These are phyloP conservation scores for Melaleuca alternifolia DNA, from an alignment of 345 rosid species.

Conservation along the genomic window DNA sequence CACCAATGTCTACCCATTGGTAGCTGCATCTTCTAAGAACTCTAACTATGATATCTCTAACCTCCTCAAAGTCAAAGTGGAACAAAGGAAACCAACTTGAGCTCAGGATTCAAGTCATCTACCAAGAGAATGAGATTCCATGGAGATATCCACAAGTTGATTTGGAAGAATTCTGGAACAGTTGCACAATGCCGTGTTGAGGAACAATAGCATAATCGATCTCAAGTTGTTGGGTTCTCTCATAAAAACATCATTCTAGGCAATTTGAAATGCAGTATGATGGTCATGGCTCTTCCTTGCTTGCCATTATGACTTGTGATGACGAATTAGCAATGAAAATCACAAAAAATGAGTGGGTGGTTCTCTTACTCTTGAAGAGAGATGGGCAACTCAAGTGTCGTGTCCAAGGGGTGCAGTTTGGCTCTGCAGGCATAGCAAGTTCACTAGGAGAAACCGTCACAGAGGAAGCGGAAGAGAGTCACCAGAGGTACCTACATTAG, in stretches of 20 bases:
- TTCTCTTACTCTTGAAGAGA: background rate
- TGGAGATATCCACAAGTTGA: background rate
- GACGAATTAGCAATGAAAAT: background rate
- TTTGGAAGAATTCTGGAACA: background rate
- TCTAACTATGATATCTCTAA: no score
- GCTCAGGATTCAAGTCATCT: no score
- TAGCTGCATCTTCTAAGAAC: background rate
- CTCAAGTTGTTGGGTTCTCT: background rate
- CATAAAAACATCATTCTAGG: background rate
- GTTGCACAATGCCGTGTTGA: background rate
- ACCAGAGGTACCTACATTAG: background rate
- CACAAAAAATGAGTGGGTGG: background rate
- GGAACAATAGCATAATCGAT: no score
- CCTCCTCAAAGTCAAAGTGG: no score
- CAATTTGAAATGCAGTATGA: background rate
- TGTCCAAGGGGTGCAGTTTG: background rate
- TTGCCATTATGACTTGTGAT: background rate
- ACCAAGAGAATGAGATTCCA: background rate
- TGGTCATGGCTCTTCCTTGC: background rate
- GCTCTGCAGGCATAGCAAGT: background rate
- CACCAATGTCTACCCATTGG: background rate
- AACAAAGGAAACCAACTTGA: no score
- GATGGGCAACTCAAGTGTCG: background rate
- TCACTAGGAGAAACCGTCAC: background rate
- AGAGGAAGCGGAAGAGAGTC: background rate